Conservation (phyloP, 768 basidiomycete species). For the Lactifluus piperatus region DNA sequence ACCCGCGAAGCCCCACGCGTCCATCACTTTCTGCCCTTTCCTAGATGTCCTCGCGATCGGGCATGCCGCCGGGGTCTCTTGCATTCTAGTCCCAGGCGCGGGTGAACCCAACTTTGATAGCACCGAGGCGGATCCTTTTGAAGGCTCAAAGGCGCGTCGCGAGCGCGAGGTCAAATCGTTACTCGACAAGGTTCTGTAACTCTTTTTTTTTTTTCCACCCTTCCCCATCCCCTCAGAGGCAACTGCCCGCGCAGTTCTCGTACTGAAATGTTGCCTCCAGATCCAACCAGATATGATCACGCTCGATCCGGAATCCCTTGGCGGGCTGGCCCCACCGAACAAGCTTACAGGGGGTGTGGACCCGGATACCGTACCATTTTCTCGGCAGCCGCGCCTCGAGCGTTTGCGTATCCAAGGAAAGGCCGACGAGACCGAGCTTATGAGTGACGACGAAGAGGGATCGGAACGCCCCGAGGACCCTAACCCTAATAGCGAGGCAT, state of each 20-base stretch:
- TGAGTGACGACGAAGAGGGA: slow-evolving; percentile 24
- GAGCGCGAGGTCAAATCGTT: slow-evolving; percentile 89
- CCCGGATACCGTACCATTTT: slow-evolving; percentile 46
- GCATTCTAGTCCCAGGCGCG: slow-evolving; percentile 81
- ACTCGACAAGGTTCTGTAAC: slow-evolving; percentile 67
- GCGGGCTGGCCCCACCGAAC: slow-evolving; percentile 52
- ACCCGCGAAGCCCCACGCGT: slow-evolving; percentile 66
- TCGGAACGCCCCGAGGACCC: slow-evolving; percentile 35
- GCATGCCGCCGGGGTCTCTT: slow-evolving; percentile 71
- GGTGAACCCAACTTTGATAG: slow-evolving; percentile 96
- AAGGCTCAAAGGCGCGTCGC: slow-evolving; percentile 67
- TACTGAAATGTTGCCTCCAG: slow-evolving; percentile 30
- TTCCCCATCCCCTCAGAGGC: slow-evolving; percentile 4
- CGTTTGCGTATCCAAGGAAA: slow-evolving; percentile 66
- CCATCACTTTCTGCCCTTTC: slow-evolving; percentile 80
- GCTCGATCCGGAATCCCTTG: slow-evolving; percentile 69
- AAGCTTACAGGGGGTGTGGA: slow-evolving; percentile 46
- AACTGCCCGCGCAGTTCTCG: background rate
- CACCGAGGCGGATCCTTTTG: slow-evolving; percentile 90
- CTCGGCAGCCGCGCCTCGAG: slow-evolving; percentile 72
- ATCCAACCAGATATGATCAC: slow-evolving; percentile 91
- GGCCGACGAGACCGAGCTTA: slow-evolving; percentile 56
- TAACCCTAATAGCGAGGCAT: slow-evolving; percentile 23
- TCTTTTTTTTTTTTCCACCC: background rate
- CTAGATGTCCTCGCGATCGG: slow-evolving; percentile 79